Conservation (phyloP, 177 flowering plant species). For the Vitis hybrid region DNA sequence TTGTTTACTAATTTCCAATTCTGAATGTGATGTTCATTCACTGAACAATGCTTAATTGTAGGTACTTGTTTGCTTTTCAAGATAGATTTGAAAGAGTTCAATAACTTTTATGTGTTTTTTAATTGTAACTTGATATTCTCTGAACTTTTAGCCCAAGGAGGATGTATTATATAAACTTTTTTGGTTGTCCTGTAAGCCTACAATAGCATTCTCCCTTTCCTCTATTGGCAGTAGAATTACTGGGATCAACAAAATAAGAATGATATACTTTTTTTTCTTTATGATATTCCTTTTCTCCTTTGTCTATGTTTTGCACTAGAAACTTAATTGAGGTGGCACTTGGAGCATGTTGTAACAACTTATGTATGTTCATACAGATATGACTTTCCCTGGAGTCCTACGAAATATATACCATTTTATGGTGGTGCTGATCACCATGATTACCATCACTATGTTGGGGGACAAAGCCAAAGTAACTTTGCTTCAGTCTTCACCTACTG, state of each 20-base stretch:
- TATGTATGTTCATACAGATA: constrained; percentile 45
- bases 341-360: neutral
- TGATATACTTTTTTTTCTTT: neutral
- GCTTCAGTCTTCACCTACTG: constrained; percentile 94
- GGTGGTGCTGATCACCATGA: constrained; percentile 98
- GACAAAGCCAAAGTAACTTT: constrained; percentile 91
- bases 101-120: no score
- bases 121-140: no score
- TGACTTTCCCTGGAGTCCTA: constrained; percentile 81
- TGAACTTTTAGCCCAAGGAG: neutral
- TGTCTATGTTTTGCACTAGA: neutral
- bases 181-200: neutral
- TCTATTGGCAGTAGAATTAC: neutral
- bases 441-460: constrained; percentile 96
- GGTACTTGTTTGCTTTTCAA: no score
- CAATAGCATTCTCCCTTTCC: neutral
- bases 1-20: neutral
- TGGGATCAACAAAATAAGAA: neutral
- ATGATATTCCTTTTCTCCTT: neutral
- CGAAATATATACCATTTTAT: constrained; percentile 87
- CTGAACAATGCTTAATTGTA: no score
- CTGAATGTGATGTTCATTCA: neutral
- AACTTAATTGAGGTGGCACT: constrained; percentile 1
- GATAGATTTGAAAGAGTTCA: no score
- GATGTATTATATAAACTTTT: neutral